phyloP scores from a whole-genome alignment of 192 early-diverging fungal genomes.

The Backusella sp. region DNA sequence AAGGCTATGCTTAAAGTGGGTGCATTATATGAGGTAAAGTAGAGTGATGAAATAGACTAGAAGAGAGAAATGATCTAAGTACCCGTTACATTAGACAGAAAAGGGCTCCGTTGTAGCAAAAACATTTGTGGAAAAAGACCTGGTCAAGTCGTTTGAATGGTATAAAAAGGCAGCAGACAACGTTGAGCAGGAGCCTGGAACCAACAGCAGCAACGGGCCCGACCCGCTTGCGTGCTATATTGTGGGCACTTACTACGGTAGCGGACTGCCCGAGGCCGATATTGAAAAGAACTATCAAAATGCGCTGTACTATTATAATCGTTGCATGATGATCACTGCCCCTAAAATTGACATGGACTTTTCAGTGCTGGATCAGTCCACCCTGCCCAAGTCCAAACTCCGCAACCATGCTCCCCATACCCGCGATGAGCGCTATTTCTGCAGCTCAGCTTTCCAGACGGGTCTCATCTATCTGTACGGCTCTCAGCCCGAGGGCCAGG shows the following conservation, averaged over 20 bases:
- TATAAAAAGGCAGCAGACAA: constrained; percentile 35
- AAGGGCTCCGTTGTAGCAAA: not conserved
- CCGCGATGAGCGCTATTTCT: constrained; percentile 33
- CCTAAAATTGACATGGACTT: constrained; percentile 36
- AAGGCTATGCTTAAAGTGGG: constrained; percentile 37
- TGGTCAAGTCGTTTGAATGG: constrained; percentile 36
- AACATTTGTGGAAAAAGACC: constrained; percentile 21
- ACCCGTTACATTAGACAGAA: not conserved
- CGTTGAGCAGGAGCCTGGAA: not conserved
- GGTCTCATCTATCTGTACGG: constrained; percentile 39
- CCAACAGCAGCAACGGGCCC: constrained; percentile 20
- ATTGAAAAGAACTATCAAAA: constrained; percentile 32
- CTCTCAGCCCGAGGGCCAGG: constrained; percentile 26
- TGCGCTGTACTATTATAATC: constrained; percentile 32
- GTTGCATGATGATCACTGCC: constrained; percentile 35
- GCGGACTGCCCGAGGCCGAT: constrained; percentile 30
- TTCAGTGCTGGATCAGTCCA: constrained; percentile 6
- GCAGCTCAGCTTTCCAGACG: constrained; percentile 37
- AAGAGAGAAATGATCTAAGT: not conserved
- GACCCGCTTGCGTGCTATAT: constrained; percentile 38
- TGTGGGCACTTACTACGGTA: constrained; percentile 34
- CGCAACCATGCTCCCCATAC: constrained; percentile 33
- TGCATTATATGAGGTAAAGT: constrained; percentile 36
- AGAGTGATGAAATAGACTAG: not conserved
- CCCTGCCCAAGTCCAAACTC: constrained; percentile 5